Percentiles rank a stretch among this genome's conserved stretches.
Conservation (phyloP, 2,329 filamentous ascomycete genomes). For the Trichophyton equinum region DNA sequence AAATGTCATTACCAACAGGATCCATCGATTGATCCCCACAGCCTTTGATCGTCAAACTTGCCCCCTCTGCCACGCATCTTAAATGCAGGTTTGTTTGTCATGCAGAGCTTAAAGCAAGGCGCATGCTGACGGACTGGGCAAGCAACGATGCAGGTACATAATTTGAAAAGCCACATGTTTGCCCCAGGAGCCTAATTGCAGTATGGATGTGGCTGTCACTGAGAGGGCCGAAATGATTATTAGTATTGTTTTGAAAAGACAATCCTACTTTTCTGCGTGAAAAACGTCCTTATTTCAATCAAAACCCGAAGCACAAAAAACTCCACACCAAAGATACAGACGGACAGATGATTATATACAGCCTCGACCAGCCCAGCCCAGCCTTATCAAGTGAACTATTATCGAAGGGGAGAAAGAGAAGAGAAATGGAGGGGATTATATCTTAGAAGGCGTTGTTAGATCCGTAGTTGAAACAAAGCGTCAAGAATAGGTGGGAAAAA, state of each 20-base stretch:
- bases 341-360: background rate
- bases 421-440: background rate
- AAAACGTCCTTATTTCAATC: background rate
- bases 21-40: background rate
- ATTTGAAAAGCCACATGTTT: background rate
- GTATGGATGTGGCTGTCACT: background rate
- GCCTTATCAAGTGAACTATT: background rate
- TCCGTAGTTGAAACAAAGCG: background rate
- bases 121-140: background rate
- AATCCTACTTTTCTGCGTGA: background rate
- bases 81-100: background rate
- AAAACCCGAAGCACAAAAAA: constrained; percentile 1
- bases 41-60: background rate
- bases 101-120: background rate
- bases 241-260: background rate
- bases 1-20: too few species aligned
- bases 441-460: background rate
- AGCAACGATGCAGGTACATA: background rate
- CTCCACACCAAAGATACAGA: background rate
- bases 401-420: background rate
- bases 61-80: background rate
- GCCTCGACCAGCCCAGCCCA: background rate
- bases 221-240: background rate
- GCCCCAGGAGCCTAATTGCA: background rate
- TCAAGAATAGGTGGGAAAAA: background rate